Conservation (phyloP, 2,329 filamentous ascomycete species). For the Colletotrichum ledebouriae region DNA sequence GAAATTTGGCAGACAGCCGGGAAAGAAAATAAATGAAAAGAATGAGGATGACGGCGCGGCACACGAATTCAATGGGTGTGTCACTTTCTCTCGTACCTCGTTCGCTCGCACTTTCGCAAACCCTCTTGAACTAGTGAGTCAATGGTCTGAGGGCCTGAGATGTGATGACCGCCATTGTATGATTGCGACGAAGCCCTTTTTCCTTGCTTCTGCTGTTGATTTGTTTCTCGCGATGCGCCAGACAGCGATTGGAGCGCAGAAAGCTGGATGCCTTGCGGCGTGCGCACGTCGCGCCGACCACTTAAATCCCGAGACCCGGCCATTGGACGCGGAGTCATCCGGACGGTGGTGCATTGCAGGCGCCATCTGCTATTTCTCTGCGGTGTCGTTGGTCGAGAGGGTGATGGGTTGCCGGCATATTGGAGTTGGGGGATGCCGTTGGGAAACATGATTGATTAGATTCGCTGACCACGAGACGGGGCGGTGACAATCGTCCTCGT, state of each 20-base stretch:
- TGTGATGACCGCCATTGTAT: not conserved
- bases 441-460: slow-evolving; percentile 19
- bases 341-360: slow-evolving; percentile 18
- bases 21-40: not conserved
- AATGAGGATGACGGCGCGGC: slow-evolving; percentile 10
- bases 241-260: slow-evolving; percentile 38
- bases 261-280: no score
- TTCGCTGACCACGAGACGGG: not conserved
- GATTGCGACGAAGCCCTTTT: slow-evolving; percentile 2
- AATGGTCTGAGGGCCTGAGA: not conserved
- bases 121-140: slow-evolving; percentile 1
- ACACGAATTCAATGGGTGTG: not conserved
- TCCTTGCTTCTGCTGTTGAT: no score
- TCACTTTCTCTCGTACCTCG: no score
- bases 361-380: not conserved
- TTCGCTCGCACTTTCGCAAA: no score
- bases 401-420: not conserved
- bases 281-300: slow-evolving; percentile 21
- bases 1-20: not conserved
- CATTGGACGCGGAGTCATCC: slow-evolving; percentile 23
- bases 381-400: not conserved
- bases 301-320: slow-evolving; percentile 31
- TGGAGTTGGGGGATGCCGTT: not conserved
- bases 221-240: slow-evolving; percentile 28
- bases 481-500: not conserved